Evolutionary conservation across 345 rosid species (phyloP), one percentile per base, ranked within the genome.

Genomic region (Populus ilicifolia): DNA sequence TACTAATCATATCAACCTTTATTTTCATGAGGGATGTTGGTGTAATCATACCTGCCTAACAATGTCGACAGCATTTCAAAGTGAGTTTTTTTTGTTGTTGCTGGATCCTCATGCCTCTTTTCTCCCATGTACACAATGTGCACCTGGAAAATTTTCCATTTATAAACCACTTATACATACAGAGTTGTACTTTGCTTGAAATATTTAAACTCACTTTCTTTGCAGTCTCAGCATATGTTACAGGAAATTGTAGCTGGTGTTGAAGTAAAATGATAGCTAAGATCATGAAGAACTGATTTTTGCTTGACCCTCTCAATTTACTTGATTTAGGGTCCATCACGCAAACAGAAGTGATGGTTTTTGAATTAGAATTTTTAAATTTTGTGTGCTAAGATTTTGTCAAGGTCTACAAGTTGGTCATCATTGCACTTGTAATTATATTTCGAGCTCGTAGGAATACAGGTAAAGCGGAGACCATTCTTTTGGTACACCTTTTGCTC

Each of bases 61-160:
- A 85, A 73, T 29, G 75, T 61, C 43, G 82, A 81, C 66, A 89
- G 78, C 77, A 85, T 77, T 75, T 73, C 50, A 29, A 84, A 80
- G 70, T 89, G 89, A 50, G 72, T 79, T 67, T 80, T 77, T 10
- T 81, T 74, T 54, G 80, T 84, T 70, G 64, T 30, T 8, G 65
- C 76, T 72, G 87, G 85, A 83, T 85, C 89, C 59, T 84, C 87
- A 72, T 83, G 77, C 75, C 63, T 77, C 73, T 79, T 87, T 69
- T 29, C 88, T 66, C 92, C 90, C 84, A 89, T 79, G 66, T 87
- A 80, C 50, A 89, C 92, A 70, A 81, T 79, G 67, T 83, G 74
- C 70, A 83, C 81, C 86, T 80, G 69, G 14, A 56, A 72, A 63
- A 6, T 61, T 70, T 67, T 64, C 71, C 62, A 35, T 6, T 23